Evolutionary conservation across 495 filamentous ascomycete genomes (phyloP).

Genomic region (Thermothielavioides terrestris): DNA sequence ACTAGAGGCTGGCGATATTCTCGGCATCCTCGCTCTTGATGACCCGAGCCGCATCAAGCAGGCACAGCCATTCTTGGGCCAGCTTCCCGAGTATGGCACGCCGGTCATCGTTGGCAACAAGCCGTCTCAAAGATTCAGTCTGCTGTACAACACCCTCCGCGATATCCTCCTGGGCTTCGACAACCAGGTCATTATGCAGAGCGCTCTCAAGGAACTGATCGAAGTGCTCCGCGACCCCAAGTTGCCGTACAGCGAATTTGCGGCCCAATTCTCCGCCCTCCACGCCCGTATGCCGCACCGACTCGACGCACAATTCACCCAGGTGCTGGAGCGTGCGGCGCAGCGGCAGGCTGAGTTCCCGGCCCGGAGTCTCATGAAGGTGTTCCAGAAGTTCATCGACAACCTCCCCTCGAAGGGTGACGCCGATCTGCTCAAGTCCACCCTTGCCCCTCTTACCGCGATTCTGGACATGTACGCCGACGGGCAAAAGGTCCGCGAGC

Average conservation of each 20-base stretch:
- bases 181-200: constrained; percentile 92
- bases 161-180: constrained; percentile 93
- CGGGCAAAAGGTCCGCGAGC: constrained; percentile 86
- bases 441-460: constrained; percentile 67
- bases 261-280: constrained; percentile 85
- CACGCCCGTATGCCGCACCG: constrained; percentile 94
- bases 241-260: constrained; percentile 94
- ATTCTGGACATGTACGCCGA: constrained; percentile 80
- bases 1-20: constrained; percentile 95
- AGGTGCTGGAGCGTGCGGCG: constrained; percentile 74
- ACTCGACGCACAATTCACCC: constrained; percentile 69
- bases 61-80: constrained; percentile 88
- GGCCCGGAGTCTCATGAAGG: constrained; percentile 76
- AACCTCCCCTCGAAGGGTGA: constrained; percentile 58
- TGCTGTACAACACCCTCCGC: constrained; percentile 66
- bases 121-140: constrained; percentile 76
- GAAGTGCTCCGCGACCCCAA: constrained; percentile 83
- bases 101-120: constrained; percentile 85
- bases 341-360: constrained; percentile 80
- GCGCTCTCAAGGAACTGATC: constrained; percentile 80
- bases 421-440: constrained; percentile 59
- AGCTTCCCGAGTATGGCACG: constrained; percentile 78
- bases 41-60: constrained; percentile 96
- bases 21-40: constrained; percentile 94
- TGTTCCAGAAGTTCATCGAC: constrained; percentile 77